phyloP scores from a whole-genome alignment of 2,329 filamentous ascomycete genomes.

The Ophiostoma piceae region DNA sequence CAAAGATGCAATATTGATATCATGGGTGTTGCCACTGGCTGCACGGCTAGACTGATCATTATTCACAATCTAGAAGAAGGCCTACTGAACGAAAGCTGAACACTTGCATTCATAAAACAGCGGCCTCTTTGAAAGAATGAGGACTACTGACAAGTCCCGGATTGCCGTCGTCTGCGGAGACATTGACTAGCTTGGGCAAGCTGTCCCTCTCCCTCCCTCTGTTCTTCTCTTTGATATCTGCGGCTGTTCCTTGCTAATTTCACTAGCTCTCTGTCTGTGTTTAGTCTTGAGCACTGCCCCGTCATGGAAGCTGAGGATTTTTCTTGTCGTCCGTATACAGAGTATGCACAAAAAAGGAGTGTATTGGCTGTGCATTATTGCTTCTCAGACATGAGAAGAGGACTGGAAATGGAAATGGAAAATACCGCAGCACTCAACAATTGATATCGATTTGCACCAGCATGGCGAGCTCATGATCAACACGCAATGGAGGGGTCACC shows the following conservation, averaged over 20 bases:
- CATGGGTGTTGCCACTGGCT: background rate
- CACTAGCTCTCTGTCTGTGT: background rate
- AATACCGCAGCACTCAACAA: constrained; percentile 5
- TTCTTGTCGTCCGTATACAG: background rate
- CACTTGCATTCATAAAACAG: background rate
- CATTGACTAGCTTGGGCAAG: background rate
- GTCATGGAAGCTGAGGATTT: background rate
- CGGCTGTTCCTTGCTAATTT: constrained; percentile 7
- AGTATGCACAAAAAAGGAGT: constrained; percentile 6
- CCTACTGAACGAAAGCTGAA: background rate
- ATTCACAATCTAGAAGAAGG: background rate
- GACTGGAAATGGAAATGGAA: background rate
- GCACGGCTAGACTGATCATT: background rate
- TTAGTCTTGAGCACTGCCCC: constrained; percentile 10
- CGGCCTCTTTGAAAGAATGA: background rate
- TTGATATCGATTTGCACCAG: background rate
- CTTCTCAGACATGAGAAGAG: background rate
- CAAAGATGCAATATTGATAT: background rate
- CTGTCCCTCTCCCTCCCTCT: background rate
- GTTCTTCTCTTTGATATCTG: background rate
- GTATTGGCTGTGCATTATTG: constrained; percentile 6
- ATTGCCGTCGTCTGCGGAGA: background rate
- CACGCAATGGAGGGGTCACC: background rate
- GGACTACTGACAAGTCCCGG: background rate
- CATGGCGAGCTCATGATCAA: background rate